Evolutionary conservation across 2,329 filamentous ascomycete species (phyloP).

Genomic region (Domatiomyces catenatus): DNA sequence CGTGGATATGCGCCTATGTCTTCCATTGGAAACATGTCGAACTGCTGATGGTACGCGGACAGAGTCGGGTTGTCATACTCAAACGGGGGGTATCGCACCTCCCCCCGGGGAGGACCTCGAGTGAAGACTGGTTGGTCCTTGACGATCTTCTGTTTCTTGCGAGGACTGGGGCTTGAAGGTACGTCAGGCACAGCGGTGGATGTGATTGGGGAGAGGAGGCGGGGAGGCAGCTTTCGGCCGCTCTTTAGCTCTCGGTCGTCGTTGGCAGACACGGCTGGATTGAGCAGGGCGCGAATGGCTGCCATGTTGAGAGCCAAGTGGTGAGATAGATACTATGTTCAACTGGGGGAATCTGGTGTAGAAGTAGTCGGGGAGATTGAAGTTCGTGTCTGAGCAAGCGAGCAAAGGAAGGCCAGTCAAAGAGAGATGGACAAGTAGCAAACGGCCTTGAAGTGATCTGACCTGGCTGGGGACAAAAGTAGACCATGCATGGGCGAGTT

Average conservation of each 20-base stretch:
- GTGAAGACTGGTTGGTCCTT: slow-evolving; percentile 51
- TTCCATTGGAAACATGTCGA: slow-evolving; percentile 50
- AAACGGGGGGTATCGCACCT: slow-evolving; percentile 58
- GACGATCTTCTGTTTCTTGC: slow-evolving; percentile 40
- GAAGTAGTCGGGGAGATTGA: not conserved
- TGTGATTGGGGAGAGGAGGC: slow-evolving; percentile 5
- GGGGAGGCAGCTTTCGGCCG: slow-evolving; percentile 7
- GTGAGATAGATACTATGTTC: not conserved
- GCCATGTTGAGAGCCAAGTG: slow-evolving; percentile 7
- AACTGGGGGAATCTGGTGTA: not conserved
- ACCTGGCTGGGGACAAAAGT: not conserved
- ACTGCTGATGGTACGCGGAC: slow-evolving; percentile 43
- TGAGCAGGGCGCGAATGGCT: slow-evolving; percentile 13
- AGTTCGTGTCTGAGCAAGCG: not conserved
- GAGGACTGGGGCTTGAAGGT: slow-evolving; percentile 2
- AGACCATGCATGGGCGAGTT: not conserved
- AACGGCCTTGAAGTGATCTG: not conserved
- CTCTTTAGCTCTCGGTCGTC: slow-evolving; percentile 6
- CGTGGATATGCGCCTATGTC: slow-evolving; percentile 45
- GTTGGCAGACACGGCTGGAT: slow-evolving; percentile 9
- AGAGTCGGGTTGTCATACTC: slow-evolving; percentile 40
- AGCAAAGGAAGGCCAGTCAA: not conserved
- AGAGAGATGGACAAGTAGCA: not conserved
- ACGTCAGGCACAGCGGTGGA: slow-evolving; percentile 3
- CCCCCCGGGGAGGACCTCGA: slow-evolving; percentile 47